Evolutionary conservation across 176 grass and related monocot species (phyloP).

Genomic region (Sorghum bicolor): DNA sequence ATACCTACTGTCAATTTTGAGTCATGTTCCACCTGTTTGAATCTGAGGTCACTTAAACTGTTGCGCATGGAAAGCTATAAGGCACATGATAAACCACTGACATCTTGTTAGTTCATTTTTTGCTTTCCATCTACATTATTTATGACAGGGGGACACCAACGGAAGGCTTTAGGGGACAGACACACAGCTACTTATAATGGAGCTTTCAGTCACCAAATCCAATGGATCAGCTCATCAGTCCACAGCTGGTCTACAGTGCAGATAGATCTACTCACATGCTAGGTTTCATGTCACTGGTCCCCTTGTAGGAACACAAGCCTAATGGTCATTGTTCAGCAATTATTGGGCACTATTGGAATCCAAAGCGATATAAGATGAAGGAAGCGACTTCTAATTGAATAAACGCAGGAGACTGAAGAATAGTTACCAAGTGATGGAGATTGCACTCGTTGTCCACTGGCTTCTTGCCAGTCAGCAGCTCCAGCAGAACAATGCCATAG

Average conservation of each 20-base stretch:
- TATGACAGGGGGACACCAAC: conserved; percentile 28
- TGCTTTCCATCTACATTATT: conserved; percentile 37
- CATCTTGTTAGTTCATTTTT: background rate
- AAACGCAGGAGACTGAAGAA: conserved; percentile 7
- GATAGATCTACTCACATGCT: conserved; percentile 69
- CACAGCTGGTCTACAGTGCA: conserved; percentile 34
- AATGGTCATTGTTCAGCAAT: conserved; percentile 46
- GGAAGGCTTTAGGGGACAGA: conserved; percentile 56
- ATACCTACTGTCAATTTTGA: background rate
- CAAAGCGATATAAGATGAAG: conserved; percentile 33
- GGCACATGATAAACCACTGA: background rate
- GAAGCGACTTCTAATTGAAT: conserved; percentile 13
- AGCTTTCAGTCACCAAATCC: conserved; percentile 52
- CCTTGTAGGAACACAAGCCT: conserved; percentile 47
- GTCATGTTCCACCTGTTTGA: background rate
- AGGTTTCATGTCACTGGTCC: conserved; percentile 53
- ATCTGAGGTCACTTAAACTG: background rate
- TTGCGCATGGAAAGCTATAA: background rate
- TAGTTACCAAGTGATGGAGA: conserved; percentile 91
- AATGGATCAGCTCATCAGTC: conserved; percentile 39
- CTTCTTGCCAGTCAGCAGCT: conserved; percentile 85
- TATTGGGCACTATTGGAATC: conserved; percentile 48
- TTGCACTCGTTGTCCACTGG: conserved; percentile 95
- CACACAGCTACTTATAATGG: conserved; percentile 58
- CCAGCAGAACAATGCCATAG: conserved; percentile 86